Conservation (phyloP, 139 green algal genomes). For the Coelastrella sp. region DNA sequence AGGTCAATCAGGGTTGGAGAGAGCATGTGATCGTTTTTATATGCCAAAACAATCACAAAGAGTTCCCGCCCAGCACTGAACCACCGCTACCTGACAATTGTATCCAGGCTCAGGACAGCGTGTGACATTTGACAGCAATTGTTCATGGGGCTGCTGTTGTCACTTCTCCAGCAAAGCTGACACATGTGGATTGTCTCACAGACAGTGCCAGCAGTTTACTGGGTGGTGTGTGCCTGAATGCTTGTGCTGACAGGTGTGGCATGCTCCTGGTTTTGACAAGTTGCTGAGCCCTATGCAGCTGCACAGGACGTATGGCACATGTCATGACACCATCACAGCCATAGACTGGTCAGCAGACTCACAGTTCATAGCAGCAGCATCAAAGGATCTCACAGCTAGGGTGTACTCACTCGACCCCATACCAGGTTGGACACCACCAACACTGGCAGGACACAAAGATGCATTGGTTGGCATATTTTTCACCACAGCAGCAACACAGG, state of each 20-base stretch:
- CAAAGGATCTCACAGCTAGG: conserved; percentile 85
- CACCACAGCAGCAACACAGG: conserved; percentile 46
- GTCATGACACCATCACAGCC: conserved; percentile 84
- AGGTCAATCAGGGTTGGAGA: too few relatives aligned
- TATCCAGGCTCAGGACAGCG: too few relatives aligned
- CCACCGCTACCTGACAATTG: too few relatives aligned
- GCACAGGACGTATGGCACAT: conserved; percentile 89
- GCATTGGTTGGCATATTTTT: conserved; percentile 84
- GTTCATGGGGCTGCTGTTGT: too few relatives aligned
- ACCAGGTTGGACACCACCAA: conserved; percentile 81
- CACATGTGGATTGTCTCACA: too few relatives aligned
- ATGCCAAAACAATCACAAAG: too few relatives aligned
- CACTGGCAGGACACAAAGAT: conserved; percentile 89
- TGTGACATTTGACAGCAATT: too few relatives aligned
- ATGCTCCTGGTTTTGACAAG: conserved; percentile 83
- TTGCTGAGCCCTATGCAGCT: conserved; percentile 90
- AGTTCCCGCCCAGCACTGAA: too few relatives aligned
- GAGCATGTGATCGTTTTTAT: too few relatives aligned
- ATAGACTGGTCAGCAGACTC: conserved; percentile 89
- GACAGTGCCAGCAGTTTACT: too few relatives aligned
- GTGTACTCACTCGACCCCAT: conserved; percentile 90
- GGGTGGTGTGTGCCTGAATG: too few relatives aligned
- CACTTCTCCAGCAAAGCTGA: too few relatives aligned
- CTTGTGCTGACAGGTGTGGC: conserved; percentile 86
- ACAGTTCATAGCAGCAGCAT: conserved; percentile 81